A percentile compares a stretch with the other conserved stretches of the same genome.
These are phyloP conservation scores for Corynespora cassiicola DNA, from an alignment of 2,329 filamentous ascomycete species.

Conservation along the genomic window DNA sequence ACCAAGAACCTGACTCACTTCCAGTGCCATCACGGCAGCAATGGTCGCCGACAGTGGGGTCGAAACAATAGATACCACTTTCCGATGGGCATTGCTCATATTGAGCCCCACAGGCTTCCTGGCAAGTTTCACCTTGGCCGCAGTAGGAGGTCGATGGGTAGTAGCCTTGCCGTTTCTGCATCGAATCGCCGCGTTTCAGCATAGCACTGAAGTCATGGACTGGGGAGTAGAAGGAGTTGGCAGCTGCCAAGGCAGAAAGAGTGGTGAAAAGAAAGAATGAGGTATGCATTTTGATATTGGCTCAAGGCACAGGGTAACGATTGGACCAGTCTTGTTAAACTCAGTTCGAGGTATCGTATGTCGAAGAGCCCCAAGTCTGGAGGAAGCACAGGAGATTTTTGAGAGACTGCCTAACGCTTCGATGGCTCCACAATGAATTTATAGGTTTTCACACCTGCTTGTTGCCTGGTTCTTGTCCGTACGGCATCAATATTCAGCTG, in stretches of 20 bases:
- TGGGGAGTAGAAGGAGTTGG: constrained; percentile 37
- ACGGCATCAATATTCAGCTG: no score
- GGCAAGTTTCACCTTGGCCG: constrained; percentile 59
- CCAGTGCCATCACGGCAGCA: constrained; percentile 66
- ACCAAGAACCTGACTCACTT: constrained; percentile 52
- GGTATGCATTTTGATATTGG: constrained; percentile 35
- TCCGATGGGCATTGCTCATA: constrained; percentile 59
- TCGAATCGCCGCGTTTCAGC: constrained; percentile 46
- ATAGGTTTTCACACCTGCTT: no score
- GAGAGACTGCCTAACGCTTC: no score
- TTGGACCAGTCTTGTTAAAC: no score
- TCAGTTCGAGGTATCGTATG: no score
- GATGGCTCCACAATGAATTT: no score
- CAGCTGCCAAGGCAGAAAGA: constrained; percentile 21
- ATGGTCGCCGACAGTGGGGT: constrained; percentile 57
- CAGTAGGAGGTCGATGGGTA: constrained; percentile 60
- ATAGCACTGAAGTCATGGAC: constrained; percentile 47
- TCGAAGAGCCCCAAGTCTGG: no score
- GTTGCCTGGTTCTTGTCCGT: no score
- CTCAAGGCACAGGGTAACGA: background rate
- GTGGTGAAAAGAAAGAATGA: constrained; percentile 27
- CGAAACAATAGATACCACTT: constrained; percentile 65
- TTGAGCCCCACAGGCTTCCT: constrained; percentile 61
- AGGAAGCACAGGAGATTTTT: no score
- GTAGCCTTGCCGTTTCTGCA: constrained; percentile 41